Percentiles rank a stretch among this genome's conserved stretches.
phyloP scores from a whole-genome alignment of 495 filamentous ascomycete genomes.

The Arthonia radiata region DNA sequence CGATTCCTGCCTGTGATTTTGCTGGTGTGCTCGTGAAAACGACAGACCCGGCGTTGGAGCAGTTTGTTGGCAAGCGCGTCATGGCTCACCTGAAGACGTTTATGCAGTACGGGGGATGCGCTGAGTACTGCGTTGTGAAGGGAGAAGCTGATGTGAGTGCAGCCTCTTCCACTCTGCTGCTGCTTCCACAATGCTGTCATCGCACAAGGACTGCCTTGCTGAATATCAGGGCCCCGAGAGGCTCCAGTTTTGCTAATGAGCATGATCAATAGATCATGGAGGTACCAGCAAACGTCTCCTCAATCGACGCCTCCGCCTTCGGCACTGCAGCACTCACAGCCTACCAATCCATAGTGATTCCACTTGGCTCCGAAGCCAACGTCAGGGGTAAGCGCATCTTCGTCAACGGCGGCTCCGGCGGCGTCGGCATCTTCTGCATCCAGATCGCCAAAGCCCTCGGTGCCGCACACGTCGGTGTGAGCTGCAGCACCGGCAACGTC shows the following conservation, averaged over 20 bases:
- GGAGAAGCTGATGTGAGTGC: slow-evolving; percentile 9
- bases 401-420: slow-evolving; percentile 43
- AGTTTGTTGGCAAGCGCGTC: no score
- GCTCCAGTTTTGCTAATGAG: no score
- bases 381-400: no score
- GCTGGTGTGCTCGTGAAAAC: slow-evolving; percentile 27
- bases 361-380: slow-evolving; percentile 25
- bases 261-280: no score
- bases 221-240: no score
- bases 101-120: slow-evolving; percentile 24
- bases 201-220: no score
- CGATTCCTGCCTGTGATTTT: slow-evolving; percentile 38
- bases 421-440: slow-evolving; percentile 33
- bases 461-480: slow-evolving; percentile 33
- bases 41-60: slow-evolving; percentile 15
- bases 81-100: no score
- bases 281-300: slow-evolving; percentile 25
- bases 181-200: no score
- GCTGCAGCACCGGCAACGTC: slow-evolving; percentile 32
- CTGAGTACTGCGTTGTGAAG: slow-evolving; percentile 22
- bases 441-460: slow-evolving; percentile 43
- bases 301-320: slow-evolving; percentile 24
- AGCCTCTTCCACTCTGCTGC: no score
- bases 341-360: slow-evolving; percentile 30
- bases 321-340: slow-evolving; percentile 32